phyloP scores from a whole-genome alignment of 148 eudicot genomes.

The Persicaria maculosa region DNA sequence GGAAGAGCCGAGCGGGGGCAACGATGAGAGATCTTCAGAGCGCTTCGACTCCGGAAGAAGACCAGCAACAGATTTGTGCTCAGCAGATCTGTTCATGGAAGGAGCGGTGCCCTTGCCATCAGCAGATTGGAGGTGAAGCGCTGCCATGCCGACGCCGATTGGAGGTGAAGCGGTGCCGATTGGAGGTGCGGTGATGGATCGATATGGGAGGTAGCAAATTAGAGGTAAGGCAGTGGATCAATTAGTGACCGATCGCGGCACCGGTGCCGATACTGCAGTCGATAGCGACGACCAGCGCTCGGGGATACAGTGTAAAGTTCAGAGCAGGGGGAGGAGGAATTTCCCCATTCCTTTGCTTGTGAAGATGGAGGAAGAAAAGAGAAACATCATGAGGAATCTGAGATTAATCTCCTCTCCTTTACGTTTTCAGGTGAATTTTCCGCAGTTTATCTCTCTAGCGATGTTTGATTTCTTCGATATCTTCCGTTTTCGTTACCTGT shows the following conservation, averaged over 20 bases:
- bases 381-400: not conserved
- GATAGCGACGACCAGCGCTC: conserved; percentile 2
- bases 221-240: too few relatives aligned
- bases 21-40: too few relatives aligned
- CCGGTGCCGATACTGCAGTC: conserved; percentile 12
- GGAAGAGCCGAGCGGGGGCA: too few relatives aligned
- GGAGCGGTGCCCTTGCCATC: too few relatives aligned
- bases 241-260: conserved; percentile 29
- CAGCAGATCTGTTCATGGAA: too few relatives aligned
- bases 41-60: too few relatives aligned
- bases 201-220: too few relatives aligned
- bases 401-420: not conserved
- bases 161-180: too few relatives aligned
- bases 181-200: too few relatives aligned
- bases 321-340: conserved; percentile 21
- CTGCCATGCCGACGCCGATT: too few relatives aligned
- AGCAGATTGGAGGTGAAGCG: too few relatives aligned
- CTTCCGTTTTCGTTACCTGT: not conserved
- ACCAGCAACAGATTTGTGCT: too few relatives aligned
- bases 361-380: conserved; percentile 22
- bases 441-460: not conserved
- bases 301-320: not conserved
- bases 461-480: not conserved
- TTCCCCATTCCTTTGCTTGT: conserved; percentile 29
- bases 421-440: conserved; percentile 1